A percentile compares a stretch with the other conserved stretches of the same genome.
These are phyloP conservation scores for Micractinium sp. DNA, from an alignment of 139 green algal genomes.

Conservation along the genomic window DNA sequence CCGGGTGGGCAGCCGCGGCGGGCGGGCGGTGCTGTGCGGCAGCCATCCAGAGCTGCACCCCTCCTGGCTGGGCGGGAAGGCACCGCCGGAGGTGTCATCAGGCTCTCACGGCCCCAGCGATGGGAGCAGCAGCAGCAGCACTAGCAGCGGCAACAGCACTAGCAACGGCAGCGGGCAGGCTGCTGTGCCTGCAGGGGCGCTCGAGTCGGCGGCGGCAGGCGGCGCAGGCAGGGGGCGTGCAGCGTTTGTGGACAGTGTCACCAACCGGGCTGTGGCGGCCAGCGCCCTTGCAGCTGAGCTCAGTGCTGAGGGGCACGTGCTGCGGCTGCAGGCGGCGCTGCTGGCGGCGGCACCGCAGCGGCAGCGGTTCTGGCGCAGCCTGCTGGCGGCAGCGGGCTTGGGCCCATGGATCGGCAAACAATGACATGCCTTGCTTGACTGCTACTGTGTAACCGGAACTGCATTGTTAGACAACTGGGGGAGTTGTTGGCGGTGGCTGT, in stretches of 20 bases:
- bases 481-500: too few relatives aligned
- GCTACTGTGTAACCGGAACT: not conserved
- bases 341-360: conserved; percentile 4
- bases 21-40: conserved; percentile 50
- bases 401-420: not conserved
- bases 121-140: not conserved
- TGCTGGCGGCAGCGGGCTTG: conserved; percentile 47
- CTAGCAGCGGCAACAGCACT: not conserved
- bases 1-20: conserved; percentile 24
- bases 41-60: conserved; percentile 73
- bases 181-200: not conserved
- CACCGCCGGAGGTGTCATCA: not conserved
- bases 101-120: not conserved
- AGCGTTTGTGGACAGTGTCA: not conserved
- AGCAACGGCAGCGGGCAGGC: not conserved
- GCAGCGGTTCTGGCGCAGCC: conserved; percentile 35
- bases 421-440: not conserved
- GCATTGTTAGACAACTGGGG: too few relatives aligned
- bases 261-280: not conserved
- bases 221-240: not conserved
- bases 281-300: not conserved
- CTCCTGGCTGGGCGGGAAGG: conserved; percentile 23
- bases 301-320: not conserved
- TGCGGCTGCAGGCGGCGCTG: conserved; percentile 34
- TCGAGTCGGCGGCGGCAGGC: too few relatives aligned